These are phyloP conservation scores for Diplodia scrobiculata DNA, from an alignment of 2,329 filamentous ascomycete species.

Conservation along the genomic window DNA sequence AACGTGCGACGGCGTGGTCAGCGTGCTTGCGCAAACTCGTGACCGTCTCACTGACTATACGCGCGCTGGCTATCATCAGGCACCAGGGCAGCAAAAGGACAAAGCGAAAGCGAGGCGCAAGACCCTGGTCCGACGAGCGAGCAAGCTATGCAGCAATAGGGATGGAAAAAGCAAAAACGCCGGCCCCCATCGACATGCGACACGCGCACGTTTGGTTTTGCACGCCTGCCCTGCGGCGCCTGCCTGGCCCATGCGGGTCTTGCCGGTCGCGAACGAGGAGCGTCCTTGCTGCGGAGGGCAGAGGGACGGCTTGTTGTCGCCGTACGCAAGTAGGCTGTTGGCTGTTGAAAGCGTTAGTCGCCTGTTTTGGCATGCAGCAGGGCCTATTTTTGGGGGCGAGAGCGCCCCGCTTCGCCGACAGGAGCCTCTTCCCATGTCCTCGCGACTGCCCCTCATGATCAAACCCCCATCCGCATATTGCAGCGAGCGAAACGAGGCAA, in stretches of 20 bases:
- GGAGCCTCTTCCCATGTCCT: neutral
- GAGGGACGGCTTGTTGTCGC: neutral
- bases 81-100: conserved; percentile 14
- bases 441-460: conserved; percentile 17
- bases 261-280: conserved; percentile 18
- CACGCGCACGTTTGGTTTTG: conserved; percentile 23
- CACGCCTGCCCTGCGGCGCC: conserved; percentile 13
- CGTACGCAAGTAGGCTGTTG: neutral
- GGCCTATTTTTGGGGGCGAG: conserved; percentile 15
- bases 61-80: conserved; percentile 4
- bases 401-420: neutral
- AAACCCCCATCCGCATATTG: conserved; percentile 1
- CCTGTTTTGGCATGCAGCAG: conserved; percentile 1
- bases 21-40: conserved; percentile 17
- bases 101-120: conserved; percentile 15
- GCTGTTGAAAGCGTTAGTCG: neutral
- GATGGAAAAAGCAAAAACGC: conserved; percentile 22
- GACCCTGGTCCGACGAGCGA: neutral
- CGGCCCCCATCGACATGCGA: conserved; percentile 9
- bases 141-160: neutral
- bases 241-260: neutral
- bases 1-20: conserved; percentile 26
- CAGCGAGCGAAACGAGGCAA: conserved; percentile 20
- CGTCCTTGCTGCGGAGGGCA: conserved; percentile 16
- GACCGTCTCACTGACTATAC: conserved; percentile 9